Evolutionary conservation across 352 stramenopile species (phyloP).

Genomic region (Pythium myriotylum): DNA sequence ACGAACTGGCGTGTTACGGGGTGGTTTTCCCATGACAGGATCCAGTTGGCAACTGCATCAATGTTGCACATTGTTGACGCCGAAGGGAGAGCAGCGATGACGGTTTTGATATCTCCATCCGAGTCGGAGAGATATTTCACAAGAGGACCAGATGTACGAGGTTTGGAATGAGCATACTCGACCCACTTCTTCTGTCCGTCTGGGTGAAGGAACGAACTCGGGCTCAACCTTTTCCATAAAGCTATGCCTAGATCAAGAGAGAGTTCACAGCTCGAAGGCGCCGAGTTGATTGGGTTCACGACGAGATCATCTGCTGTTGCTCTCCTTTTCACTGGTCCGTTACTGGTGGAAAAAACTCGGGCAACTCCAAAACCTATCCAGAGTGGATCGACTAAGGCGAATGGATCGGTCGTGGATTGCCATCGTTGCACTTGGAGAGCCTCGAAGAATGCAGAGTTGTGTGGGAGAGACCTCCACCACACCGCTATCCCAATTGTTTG

Average conservation of each 20-base stretch:
- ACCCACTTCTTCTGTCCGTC: constrained; percentile 35
- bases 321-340: constrained; percentile 24
- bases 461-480: constrained; percentile 47
- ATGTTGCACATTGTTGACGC: constrained; percentile 38
- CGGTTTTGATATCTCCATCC: background rate
- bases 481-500: constrained; percentile 33
- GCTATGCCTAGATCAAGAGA: constrained; percentile 36
- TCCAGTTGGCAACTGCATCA: constrained; percentile 48
- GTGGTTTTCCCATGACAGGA: constrained; percentile 55
- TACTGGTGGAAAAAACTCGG: constrained; percentile 40
- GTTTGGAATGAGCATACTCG: constrained; percentile 14
- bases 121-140: constrained; percentile 5
- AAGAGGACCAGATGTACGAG: constrained; percentile 21
- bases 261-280: constrained; percentile 25
- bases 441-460: constrained; percentile 51
- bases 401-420: constrained; percentile 18
- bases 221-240: constrained; percentile 39
- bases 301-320: constrained; percentile 35
- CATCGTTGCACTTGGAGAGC: constrained; percentile 42
- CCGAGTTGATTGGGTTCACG: constrained; percentile 32
- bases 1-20: constrained; percentile 49
- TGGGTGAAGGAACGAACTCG: constrained; percentile 30
- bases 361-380: constrained; percentile 51
- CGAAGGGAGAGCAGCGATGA: constrained; percentile 15
- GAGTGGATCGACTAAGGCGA: constrained; percentile 34